Percentiles rank a stretch among this genome's conserved stretches.
Conservation (phyloP, 768 basidiomycete genomes). For the Chlorophyllum brunneum region DNA sequence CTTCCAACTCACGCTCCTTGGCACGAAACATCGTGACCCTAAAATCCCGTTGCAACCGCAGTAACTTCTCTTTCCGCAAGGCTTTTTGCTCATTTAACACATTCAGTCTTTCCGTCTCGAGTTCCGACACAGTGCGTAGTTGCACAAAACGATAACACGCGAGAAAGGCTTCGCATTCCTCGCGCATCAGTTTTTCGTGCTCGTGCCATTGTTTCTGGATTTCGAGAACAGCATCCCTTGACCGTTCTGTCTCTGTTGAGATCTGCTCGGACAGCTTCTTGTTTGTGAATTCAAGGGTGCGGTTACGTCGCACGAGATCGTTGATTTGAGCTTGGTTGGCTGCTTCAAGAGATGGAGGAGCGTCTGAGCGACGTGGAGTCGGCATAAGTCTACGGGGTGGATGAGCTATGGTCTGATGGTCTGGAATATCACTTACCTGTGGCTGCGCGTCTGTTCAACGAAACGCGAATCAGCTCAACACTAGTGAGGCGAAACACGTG, state of each 20-base stretch:
- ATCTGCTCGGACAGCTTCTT: slow-evolving; percentile 51
- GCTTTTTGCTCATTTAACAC: slow-evolving; percentile 52
- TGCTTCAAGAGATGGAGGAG: slow-evolving; percentile 46
- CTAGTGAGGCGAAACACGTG: too few relatives aligned
- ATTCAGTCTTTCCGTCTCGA: slow-evolving; percentile 51
- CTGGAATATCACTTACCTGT: too few relatives aligned
- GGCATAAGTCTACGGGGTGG: too few relatives aligned
- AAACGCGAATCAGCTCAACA: too few relatives aligned
- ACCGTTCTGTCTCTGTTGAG: slow-evolving; percentile 36
- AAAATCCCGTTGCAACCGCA: slow-evolving; percentile 59
- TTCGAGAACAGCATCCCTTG: slow-evolving; percentile 36
- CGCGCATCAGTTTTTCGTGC: slow-evolving; percentile 50
- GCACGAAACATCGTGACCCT: slow-evolving; percentile 66
- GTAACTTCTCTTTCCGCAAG: slow-evolving; percentile 53
- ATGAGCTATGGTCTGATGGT: too few relatives aligned
- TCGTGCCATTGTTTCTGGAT: slow-evolving; percentile 47
- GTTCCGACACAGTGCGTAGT: slow-evolving; percentile 45
- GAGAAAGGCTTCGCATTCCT: slow-evolving; percentile 60
- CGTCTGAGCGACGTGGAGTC: slow-evolving; percentile 15
- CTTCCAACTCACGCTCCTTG: slow-evolving; percentile 57
- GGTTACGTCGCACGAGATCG: slow-evolving; percentile 67
- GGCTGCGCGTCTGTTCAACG: too few relatives aligned
- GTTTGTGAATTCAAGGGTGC: slow-evolving; percentile 57
- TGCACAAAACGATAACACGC: slow-evolving; percentile 64
- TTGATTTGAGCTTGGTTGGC: slow-evolving; percentile 67